Evolutionary conservation across 371 early-diverging fungal species (phyloP).

Genomic region (Funneliformis caledonium): DNA sequence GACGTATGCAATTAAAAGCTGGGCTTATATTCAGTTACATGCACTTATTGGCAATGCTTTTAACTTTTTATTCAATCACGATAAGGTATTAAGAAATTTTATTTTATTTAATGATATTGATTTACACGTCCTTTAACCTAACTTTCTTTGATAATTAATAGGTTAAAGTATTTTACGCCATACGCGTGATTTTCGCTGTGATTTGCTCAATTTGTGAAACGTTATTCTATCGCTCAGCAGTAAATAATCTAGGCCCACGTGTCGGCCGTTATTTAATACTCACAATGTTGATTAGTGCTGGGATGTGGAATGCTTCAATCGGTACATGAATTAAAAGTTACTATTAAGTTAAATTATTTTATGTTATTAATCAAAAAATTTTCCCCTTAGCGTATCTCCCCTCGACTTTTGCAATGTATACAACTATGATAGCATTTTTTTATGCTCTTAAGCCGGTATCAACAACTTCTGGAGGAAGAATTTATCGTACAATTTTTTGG

Average conservation of each 20-base stretch:
- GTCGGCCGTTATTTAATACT: conserved; percentile 72
- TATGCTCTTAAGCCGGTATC: conserved; percentile 60
- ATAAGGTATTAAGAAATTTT: conserved; percentile 44
- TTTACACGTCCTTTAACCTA: background rate
- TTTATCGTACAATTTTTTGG: conserved; percentile 60
- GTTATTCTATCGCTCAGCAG: conserved; percentile 68
- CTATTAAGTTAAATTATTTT: background rate
- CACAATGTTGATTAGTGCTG: conserved; percentile 73
- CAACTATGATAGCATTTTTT: conserved; percentile 76
- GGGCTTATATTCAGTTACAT: conserved; percentile 78
- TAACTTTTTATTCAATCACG: conserved; percentile 59
- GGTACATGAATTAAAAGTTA: conserved; percentile 51
- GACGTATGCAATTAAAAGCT: conserved; percentile 85
- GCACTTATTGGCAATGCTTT: conserved; percentile 53
- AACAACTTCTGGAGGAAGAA: conserved; percentile 54
- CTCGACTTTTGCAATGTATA: conserved; percentile 91
- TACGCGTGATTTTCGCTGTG: conserved; percentile 68
- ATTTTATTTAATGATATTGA: background rate
- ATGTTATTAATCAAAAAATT: background rate
- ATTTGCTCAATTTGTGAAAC: conserved; percentile 76
- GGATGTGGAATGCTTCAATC: conserved; percentile 83
- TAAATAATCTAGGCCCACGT: conserved; percentile 63
- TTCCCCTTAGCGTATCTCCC: conserved; percentile 76
- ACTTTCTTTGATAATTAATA: conserved; percentile 43
- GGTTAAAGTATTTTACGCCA: conserved; percentile 77